Conservation (phyloP, 805 yeast genomes). For the Ogataea salicorniae region DNA sequence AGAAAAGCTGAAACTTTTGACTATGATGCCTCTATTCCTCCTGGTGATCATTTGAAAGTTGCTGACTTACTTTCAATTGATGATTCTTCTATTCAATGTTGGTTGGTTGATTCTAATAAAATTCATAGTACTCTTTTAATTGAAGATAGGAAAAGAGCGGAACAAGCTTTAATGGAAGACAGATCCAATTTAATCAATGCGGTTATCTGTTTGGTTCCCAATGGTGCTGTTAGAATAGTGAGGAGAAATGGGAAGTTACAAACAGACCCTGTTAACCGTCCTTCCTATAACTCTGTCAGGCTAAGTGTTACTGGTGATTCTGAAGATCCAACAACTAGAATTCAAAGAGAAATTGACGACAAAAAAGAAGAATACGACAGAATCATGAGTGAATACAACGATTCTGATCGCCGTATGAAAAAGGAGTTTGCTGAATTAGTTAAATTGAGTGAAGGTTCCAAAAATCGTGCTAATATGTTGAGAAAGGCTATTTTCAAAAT, state of each 20-base stretch:
- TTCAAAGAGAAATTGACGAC: slow-evolving; percentile 13
- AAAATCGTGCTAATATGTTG: not conserved
- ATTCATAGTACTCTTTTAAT: slow-evolving; percentile 58
- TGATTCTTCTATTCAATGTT: slow-evolving; percentile 49
- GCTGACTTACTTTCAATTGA: slow-evolving; percentile 56
- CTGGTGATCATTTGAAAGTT: slow-evolving; percentile 38
- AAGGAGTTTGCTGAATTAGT: no score
- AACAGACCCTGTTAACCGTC: slow-evolving; percentile 25
- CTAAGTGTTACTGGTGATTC: slow-evolving; percentile 23
- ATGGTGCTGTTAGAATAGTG: slow-evolving; percentile 21
- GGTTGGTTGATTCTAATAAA: slow-evolving; percentile 56
- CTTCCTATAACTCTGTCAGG: slow-evolving; percentile 13
- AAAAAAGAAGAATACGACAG: no score
- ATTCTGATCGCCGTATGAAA: no score
- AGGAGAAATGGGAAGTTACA: slow-evolving; percentile 26
- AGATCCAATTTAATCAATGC: slow-evolving; percentile 23
- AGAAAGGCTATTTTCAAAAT: slow-evolving; percentile 29
- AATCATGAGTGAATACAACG: no score
- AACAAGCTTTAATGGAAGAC: slow-evolving; percentile 32
- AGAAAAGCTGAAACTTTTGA: slow-evolving; percentile 56
- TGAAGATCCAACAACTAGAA: slow-evolving; percentile 14
- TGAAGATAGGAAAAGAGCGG: slow-evolving; percentile 48
- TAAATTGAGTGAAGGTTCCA: no score
- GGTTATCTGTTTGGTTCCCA: slow-evolving; percentile 22
- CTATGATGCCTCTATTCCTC: slow-evolving; percentile 42